These are phyloP conservation scores for Clausena lansium DNA, from an alignment of 345 rosid species.

Conservation along the genomic window DNA sequence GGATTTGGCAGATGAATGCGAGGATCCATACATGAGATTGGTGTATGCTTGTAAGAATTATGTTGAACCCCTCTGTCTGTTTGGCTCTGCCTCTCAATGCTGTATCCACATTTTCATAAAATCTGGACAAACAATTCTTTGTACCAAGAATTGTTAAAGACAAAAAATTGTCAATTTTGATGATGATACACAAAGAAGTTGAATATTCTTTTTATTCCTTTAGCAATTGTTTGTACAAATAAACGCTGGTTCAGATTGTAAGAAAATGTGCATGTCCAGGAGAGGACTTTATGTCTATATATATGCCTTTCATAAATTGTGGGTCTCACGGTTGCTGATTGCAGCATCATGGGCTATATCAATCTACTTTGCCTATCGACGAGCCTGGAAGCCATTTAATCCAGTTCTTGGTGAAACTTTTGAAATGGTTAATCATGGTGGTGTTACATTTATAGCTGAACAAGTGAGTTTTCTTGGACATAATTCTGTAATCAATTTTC, in stretches of 20 bases:
- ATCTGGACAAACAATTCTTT: not conserved
- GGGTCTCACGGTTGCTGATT: slow-evolving; percentile 19
- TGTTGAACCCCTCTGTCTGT: slow-evolving; percentile 11
- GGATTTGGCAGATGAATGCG: slow-evolving; percentile 87
- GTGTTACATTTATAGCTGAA: slow-evolving; percentile 72
- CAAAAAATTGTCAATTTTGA: not conserved
- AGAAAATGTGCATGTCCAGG: not conserved
- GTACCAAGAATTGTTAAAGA: not conserved
- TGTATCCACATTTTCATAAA: not conserved
- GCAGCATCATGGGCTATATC: slow-evolving; percentile 96
- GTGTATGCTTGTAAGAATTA: slow-evolving; percentile 76
- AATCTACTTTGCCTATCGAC: slow-evolving; percentile 79
- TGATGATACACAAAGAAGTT: not conserved
- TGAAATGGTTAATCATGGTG: slow-evolving; percentile 77
- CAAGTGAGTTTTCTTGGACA: slow-evolving; percentile 49
- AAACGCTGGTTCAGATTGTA: not conserved
- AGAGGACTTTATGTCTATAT: no score
- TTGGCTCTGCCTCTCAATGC: not conserved
- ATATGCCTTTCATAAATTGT: not conserved
- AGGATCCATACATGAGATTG: slow-evolving; percentile 92
- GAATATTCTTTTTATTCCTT: not conserved
- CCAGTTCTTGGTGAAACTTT: slow-evolving; percentile 98
- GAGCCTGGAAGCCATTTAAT: slow-evolving; percentile 99
- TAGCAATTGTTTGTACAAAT: not conserved
- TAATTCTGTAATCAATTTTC: not conserved